Evolutionary conservation across 345 rosid species (phyloP).

Genomic region (Eucalyptus coolabah): DNA sequence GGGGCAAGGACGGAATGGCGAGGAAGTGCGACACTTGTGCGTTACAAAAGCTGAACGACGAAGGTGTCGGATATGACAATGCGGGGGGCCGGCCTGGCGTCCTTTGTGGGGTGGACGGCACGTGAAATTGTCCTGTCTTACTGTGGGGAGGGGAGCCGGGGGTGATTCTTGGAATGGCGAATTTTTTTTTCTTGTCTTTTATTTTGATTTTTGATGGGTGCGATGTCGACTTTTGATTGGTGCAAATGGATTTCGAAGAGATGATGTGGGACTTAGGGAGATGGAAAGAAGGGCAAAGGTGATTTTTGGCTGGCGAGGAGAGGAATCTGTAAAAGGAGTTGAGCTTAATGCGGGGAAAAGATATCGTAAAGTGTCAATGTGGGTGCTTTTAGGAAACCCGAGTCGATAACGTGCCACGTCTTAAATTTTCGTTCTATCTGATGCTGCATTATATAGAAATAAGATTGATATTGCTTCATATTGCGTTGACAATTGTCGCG

Average conservation of each 20-base stretch:
- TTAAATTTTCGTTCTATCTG: background rate
- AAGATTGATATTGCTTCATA: no score
- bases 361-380: background rate
- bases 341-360: background rate
- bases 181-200: background rate
- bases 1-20: conserved; percentile 1
- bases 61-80: background rate
- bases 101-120: background rate
- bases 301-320: background rate
- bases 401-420: rapidly evolving
- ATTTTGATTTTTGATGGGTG: background rate
- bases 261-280: background rate
- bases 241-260: background rate
- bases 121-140: background rate
- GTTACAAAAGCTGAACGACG: background rate
- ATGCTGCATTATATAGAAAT: no score
- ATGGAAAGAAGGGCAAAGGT: background rate
- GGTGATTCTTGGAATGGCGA: background rate
- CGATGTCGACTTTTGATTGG: background rate
- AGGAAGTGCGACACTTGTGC: background rate
- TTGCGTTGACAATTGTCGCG: background rate
- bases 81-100: background rate
- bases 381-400: background rate
- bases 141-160: background rate
- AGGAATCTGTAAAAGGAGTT: background rate